Percentiles rank a stretch among this genome's conserved stretches.
Evolutionary conservation across 495 filamentous ascomycete species (phyloP).

Genomic region (Acidiella bohemica): DNA sequence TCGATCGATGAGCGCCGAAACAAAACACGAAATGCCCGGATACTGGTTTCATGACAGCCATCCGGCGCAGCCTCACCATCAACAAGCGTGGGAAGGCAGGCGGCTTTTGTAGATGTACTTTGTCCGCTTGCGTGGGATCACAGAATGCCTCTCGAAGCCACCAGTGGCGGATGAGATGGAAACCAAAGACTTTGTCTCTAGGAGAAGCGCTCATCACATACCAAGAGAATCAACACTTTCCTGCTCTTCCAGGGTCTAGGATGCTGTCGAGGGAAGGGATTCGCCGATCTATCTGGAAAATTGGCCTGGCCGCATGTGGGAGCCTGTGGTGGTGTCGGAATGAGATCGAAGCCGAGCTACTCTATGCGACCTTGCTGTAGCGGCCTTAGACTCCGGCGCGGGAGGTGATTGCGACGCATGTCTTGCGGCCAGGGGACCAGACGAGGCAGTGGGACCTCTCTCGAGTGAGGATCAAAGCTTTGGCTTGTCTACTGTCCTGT

Average conservation of each 20-base stretch:
- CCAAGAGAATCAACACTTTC: slow-evolving; percentile 38
- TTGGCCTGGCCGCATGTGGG: background rate
- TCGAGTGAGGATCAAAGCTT: slow-evolving; percentile 91
- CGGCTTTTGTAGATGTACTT: slow-evolving; percentile 34
- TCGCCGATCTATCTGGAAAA: slow-evolving; percentile 5
- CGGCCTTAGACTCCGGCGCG: too few species aligned
- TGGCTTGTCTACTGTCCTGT: slow-evolving; percentile 60
- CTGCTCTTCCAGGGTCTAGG: slow-evolving; percentile 28
- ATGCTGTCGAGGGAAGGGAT: slow-evolving; percentile 1
- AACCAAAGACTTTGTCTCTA: slow-evolving; percentile 32
- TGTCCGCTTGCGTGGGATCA: slow-evolving; percentile 22
- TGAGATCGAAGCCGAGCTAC: too few species aligned
- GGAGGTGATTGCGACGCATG: too few species aligned
- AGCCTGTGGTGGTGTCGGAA: too few species aligned
- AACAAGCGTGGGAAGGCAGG: slow-evolving; percentile 21
- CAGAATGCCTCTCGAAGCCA: slow-evolving; percentile 9
- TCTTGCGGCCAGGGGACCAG: too few species aligned
- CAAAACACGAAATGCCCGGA: slow-evolving; percentile 12
- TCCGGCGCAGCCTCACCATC: slow-evolving; percentile 12
- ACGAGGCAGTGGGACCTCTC: slow-evolving; percentile 90
- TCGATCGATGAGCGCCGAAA: slow-evolving; percentile 28
- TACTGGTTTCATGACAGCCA: background rate
- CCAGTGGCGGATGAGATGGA: slow-evolving; percentile 19
- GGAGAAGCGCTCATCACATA: slow-evolving; percentile 38
- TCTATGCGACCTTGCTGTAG: too few species aligned